These are phyloP conservation scores for Pythium dissotocum DNA, from an alignment of 352 stramenopile genomes.

Conservation along the genomic window DNA sequence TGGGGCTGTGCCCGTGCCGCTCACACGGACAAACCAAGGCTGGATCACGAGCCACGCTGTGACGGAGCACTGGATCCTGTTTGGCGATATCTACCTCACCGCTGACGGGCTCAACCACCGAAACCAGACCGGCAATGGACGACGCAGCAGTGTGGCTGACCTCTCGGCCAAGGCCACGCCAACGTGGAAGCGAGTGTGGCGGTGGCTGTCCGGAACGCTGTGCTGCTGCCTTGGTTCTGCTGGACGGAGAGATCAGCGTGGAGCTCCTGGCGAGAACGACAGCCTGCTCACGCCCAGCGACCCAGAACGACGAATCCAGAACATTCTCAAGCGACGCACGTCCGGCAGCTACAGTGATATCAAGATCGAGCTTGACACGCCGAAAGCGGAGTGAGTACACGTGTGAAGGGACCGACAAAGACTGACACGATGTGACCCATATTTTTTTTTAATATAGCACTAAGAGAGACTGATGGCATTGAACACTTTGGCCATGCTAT, in stretches of 20 bases:
- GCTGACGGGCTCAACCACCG: conserved; percentile 54
- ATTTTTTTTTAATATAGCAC: conserved; percentile 32
- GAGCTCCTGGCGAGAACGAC: conserved; percentile 7
- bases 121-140: conserved; percentile 41
- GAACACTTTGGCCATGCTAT: conserved; percentile 11
- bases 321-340: conserved; percentile 60
- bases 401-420: background rate
- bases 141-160: conserved; percentile 56
- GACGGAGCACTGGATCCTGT: conserved; percentile 82
- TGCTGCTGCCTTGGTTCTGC: conserved; percentile 5
- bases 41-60: conserved; percentile 85
- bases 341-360: conserved; percentile 85
- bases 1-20: conserved; percentile 71
- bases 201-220: conserved; percentile 19
- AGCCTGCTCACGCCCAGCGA: conserved; percentile 45
- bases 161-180: conserved; percentile 26
- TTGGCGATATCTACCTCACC: conserved; percentile 77
- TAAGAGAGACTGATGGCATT: background rate
- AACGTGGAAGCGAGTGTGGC: conserved; percentile 27
- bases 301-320: conserved; percentile 71
- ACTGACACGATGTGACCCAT: background rate
- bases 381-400: conserved; percentile 35
- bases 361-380: conserved; percentile 67
- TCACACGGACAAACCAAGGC: conserved; percentile 70
- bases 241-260: conserved; percentile 35